These are phyloP conservation scores for Diplodia scrobiculata DNA, from an alignment of 2,329 filamentous ascomycete genomes.

Conservation along the genomic window DNA sequence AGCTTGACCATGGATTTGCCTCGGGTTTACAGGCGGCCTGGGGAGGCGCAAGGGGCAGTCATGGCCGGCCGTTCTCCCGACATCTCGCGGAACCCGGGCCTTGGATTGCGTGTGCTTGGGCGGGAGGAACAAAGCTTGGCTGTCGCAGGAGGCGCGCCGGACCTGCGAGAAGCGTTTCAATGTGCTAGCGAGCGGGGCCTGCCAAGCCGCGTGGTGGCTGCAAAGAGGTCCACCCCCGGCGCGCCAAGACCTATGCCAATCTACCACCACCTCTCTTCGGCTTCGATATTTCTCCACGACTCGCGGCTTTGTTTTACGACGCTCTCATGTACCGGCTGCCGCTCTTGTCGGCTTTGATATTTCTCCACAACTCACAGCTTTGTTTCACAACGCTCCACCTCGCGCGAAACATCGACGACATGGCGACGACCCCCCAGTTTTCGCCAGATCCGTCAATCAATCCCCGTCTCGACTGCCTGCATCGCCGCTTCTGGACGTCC, in stretches of 20 bases:
- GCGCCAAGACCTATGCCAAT: conserved; percentile 10
- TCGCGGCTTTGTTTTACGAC: conserved; percentile 10
- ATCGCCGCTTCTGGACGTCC: neutral
- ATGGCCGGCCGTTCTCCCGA: neutral
- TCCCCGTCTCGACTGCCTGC: neutral
- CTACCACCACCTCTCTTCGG: neutral
- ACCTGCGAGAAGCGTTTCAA: conserved; percentile 2
- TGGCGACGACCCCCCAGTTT: neutral
- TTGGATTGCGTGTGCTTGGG: conserved; percentile 1
- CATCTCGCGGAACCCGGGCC: neutral
- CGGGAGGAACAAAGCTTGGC: conserved; percentile 18
- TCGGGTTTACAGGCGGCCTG: neutral
- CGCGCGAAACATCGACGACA: neutral
- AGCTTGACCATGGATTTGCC: neutral
- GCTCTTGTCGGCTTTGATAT: neutral
- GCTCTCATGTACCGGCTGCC: neutral
- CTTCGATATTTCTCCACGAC: conserved; percentile 18
- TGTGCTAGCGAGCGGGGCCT: neutral
- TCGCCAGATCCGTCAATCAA: neutral
- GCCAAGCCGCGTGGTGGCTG: neutral
- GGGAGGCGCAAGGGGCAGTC: neutral
- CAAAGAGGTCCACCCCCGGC: conserved; percentile 18
- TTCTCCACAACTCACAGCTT: no score
- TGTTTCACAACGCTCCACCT: neutral
- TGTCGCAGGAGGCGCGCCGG: conserved; percentile 8